Evolutionary conservation across 495 filamentous ascomycete genomes (phyloP).

Genomic region (Neurospora cerealis): DNA sequence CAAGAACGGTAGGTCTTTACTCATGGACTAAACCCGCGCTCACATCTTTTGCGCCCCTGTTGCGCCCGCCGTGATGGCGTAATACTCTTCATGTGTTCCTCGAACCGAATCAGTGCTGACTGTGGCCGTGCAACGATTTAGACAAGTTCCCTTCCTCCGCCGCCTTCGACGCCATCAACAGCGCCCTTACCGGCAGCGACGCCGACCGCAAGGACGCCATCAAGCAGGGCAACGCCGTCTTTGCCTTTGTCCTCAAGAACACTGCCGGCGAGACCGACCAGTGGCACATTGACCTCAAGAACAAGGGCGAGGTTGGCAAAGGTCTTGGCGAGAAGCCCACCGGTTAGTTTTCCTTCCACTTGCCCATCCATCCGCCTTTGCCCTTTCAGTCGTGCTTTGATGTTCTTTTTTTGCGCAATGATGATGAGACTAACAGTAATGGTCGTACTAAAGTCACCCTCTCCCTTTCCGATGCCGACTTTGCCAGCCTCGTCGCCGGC

Average conservation of each 20-base stretch:
- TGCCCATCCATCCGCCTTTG: neutral
- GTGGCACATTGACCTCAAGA: slow-evolving; percentile 95
- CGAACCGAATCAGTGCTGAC: slow-evolving; percentile 2
- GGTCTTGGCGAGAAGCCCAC: slow-evolving; percentile 71
- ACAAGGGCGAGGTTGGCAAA: slow-evolving; percentile 71
- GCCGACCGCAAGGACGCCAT: slow-evolving; percentile 79
- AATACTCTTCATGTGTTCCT: neutral
- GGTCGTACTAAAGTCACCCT: slow-evolving; percentile 57
- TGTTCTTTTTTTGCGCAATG: neutral
- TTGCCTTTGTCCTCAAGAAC: slow-evolving; percentile 91
- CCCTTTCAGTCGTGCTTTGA: neutral
- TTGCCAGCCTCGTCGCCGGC: slow-evolving; percentile 67
- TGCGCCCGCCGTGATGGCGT: neutral
- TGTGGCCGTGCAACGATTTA: slow-evolving; percentile 20
- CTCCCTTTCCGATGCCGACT: slow-evolving; percentile 75
- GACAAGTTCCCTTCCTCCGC: slow-evolving; percentile 83
- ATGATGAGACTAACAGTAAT: neutral
- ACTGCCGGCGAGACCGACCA: slow-evolving; percentile 59
- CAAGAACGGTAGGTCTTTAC: slow-evolving; percentile 53
- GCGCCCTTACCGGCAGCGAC: slow-evolving; percentile 55
- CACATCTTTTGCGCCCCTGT: neutral
- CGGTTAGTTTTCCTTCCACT: slow-evolving; percentile 42
- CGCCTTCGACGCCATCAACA: slow-evolving; percentile 83
- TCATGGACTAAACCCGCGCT: neutral
- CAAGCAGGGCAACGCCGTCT: slow-evolving; percentile 76